A percentile compares a stretch with the other conserved stretches of the same genome.
These are phyloP conservation scores for Fusarium mexicanum DNA, from an alignment of 2,329 filamentous ascomycete species.

Conservation along the genomic window DNA sequence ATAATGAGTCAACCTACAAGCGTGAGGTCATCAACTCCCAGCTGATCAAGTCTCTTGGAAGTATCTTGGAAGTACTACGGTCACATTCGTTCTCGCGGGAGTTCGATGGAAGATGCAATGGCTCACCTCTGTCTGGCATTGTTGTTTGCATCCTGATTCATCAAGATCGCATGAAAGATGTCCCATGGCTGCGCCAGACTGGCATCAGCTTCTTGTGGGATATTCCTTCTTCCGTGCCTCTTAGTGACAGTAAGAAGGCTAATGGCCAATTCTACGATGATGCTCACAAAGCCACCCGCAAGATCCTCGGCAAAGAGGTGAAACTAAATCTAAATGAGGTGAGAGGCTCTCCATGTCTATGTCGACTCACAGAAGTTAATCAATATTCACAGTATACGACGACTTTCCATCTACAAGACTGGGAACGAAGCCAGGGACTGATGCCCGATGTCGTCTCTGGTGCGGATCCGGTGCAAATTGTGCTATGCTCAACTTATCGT, in stretches of 20 bases:
- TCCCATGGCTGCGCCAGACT: neutral
- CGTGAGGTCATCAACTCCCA: neutral
- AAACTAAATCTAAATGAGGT: neutral
- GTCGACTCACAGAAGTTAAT: fast-evolving
- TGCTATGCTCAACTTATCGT: neutral
- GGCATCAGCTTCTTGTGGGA: neutral
- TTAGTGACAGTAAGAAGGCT: neutral
- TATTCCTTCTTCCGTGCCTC: neutral
- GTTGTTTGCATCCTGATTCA: neutral
- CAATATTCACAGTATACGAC: neutral
- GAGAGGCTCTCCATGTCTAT: neutral
- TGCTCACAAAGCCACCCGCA: neutral
- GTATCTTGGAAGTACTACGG: neutral
- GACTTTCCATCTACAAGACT: neutral
- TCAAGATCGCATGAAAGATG: neutral
- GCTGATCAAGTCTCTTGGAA: neutral
- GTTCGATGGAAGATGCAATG: neutral
- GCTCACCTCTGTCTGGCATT: neutral
- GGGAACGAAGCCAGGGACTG: neutral
- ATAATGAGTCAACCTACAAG: neutral
- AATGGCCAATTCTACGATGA: neutral
- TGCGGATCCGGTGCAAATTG: neutral
- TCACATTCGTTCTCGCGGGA: neutral
- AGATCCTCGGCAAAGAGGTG: neutral
- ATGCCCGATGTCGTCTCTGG: neutral